Evolutionary conservation across 2,329 filamentous ascomycete genomes (phyloP).

Genomic region (Curvularia eragrostidis): DNA sequence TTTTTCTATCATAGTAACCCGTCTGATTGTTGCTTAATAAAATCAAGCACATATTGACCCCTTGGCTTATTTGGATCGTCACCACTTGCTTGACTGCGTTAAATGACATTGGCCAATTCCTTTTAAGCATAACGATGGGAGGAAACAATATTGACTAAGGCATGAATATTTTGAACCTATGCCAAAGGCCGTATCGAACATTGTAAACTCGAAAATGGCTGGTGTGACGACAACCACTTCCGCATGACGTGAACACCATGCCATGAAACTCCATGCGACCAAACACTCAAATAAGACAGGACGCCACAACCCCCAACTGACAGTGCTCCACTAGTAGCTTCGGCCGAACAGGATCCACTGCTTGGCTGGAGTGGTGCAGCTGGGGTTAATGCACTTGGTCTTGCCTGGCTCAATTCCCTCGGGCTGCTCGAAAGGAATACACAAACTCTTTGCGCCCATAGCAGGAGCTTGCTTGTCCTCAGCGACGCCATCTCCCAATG

Average conservation of each 20-base stretch:
- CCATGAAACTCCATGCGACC: slow-evolving; percentile 30
- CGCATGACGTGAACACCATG: slow-evolving; percentile 19
- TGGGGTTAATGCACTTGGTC: slow-evolving; percentile 91
- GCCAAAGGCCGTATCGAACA: slow-evolving; percentile 10
- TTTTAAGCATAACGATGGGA: not conserved
- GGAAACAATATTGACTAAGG: not conserved
- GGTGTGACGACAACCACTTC: slow-evolving; percentile 14
- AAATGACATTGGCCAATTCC: not conserved
- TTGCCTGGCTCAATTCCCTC: slow-evolving; percentile 77
- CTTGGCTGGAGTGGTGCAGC: slow-evolving; percentile 77
- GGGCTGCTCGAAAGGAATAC: slow-evolving; percentile 86
- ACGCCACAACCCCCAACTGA: not conserved
- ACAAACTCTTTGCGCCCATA: slow-evolving; percentile 79
- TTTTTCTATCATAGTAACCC: no score
- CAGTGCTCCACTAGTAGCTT: slow-evolving; percentile 46
- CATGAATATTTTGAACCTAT: slow-evolving; percentile 5
- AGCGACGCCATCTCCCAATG: slow-evolving; percentile 70
- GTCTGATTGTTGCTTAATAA: not conserved
- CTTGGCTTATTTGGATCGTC: not conserved
- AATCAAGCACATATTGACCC: not conserved
- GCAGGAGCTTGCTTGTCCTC: slow-evolving; percentile 76
- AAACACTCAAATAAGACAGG: slow-evolving; percentile 28
- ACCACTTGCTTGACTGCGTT: slow-evolving; percentile 3
- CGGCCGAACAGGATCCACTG: slow-evolving; percentile 91
- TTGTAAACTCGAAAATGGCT: slow-evolving; percentile 11